Evolutionary conservation across 768 basidiomycete genomes (phyloP).

Genomic region (Lactifluus rugatus): DNA sequence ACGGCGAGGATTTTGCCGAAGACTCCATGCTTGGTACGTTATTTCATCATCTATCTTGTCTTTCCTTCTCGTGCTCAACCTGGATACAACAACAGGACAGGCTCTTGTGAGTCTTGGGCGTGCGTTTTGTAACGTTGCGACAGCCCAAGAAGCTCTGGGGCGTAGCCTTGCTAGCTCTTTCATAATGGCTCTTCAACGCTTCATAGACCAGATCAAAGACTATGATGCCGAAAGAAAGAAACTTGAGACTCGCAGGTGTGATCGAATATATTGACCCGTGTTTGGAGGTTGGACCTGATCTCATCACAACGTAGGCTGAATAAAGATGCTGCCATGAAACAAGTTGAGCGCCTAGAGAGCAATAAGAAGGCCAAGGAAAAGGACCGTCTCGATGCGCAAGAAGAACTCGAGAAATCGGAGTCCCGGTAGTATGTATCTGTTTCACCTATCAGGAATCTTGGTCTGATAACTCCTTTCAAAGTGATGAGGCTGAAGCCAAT

Average conservation of each 20-base stretch:
- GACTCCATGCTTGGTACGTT: conserved; percentile 17
- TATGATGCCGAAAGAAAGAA: conserved; percentile 78
- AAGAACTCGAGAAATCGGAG: conserved; percentile 66
- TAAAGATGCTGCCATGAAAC: conserved; percentile 65
- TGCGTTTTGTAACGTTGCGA: conserved; percentile 78
- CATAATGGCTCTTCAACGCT: conserved; percentile 51
- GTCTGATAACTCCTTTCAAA: conserved; percentile 25
- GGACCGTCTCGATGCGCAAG: conserved; percentile 65
- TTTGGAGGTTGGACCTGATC: neutral
- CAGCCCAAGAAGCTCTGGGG: conserved; percentile 74
- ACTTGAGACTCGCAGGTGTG: conserved; percentile 70
- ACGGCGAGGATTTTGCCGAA: conserved; percentile 31
- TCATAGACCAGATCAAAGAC: conserved; percentile 70
- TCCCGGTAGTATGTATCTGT: conserved; percentile 35
- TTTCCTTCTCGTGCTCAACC: neutral
- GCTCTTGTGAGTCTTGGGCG: conserved; percentile 68
- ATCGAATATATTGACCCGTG: conserved; percentile 17
- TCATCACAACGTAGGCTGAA: conserved; percentile 42
- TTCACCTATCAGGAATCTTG: neutral
- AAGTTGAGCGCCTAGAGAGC: conserved; percentile 54
- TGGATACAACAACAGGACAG: conserved; percentile 37
- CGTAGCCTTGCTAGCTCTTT: conserved; percentile 67
- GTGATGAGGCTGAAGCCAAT: conserved; percentile 82
- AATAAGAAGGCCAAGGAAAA: conserved; percentile 79
- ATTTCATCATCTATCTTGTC: neutral